Base-by-base conservation (phyloP, 2,329 filamentous ascomycete genomes). In the Stagonosporopsis rhizophila region DNA sequence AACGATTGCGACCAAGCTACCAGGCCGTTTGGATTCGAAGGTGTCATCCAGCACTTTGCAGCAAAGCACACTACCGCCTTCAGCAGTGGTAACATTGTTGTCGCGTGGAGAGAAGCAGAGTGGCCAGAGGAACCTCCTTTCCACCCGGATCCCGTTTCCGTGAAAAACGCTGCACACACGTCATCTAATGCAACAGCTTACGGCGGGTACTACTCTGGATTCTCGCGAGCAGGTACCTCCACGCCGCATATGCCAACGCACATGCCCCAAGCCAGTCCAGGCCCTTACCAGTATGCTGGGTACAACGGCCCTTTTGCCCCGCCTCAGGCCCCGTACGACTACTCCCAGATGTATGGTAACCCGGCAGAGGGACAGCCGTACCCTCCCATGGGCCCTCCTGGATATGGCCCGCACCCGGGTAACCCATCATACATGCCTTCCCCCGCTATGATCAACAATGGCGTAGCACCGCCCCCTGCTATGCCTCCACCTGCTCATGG, bases 61-160 rank as follows among this genome's bases (percentile, higher is more conserved):
- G 89, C 90, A 37, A 95, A 94, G 73, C 91, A 95, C 71, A 92
- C 90, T 39, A 85, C 75, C 53, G 76, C 80, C 14, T 85, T 94
- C 54, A 92, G 89, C 71, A 75, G 83, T 52, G 90, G 89, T 44
- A 91, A 85, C 65, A 79, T 90, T 42, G 85, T 92, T 39, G 89
- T 94, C 15, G 82, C 89, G 67, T 96, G 91, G 91, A 86, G 78
- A 70, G 78, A 87, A 71, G 85, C 90, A 3, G 88, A 92, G 71
- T 96, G 91, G 91, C 90, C 91, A 38, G 84, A 87, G 62, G 79
- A 85, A 27, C 83, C 89, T n/a, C 90, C 89, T 0, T 94, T 94
- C 73, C 82, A 85, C 61, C 82, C 85, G 20, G 82, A 89, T 62
- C 85, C 85, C 52, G 78, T 78, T 34, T 73, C 76, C 28, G 75